Percentiles rank a stretch among this genome's conserved stretches.
phyloP scores from a whole-genome alignment of 352 stramenopile genomes.

The Pythium graminicola region DNA sequence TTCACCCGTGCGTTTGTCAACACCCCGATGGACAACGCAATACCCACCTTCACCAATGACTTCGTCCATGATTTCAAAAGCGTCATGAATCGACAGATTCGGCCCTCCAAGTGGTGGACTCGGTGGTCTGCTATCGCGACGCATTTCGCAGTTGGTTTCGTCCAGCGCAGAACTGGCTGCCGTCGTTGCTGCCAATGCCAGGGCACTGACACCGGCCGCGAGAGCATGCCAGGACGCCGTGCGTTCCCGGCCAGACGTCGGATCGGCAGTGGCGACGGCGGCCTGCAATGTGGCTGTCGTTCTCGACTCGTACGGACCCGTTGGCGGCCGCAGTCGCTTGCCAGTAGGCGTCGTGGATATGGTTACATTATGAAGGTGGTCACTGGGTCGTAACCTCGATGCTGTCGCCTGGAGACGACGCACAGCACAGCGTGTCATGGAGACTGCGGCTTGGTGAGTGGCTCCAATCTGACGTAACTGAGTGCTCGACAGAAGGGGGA shows the following conservation, averaged over 20 bases:
- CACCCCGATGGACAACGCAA: slow-evolving; percentile 66
- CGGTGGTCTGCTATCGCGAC: not conserved
- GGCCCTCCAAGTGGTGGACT: slow-evolving; percentile 10
- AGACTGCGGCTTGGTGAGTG: slow-evolving; percentile 4
- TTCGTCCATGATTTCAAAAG: slow-evolving; percentile 73
- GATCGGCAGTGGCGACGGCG: not conserved
- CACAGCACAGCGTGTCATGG: slow-evolving; percentile 15
- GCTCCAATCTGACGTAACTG: slow-evolving; percentile 12
- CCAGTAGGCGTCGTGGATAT: not conserved
- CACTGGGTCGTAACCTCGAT: not conserved
- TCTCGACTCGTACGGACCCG: not conserved
- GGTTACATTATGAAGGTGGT: not conserved
- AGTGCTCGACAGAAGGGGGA: slow-evolving; percentile 9
- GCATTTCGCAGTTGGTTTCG: slow-evolving; percentile 1
- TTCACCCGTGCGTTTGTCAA: slow-evolving; percentile 57
- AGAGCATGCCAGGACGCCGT: slow-evolving; percentile 13
- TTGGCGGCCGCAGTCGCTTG: slow-evolving; percentile 12
- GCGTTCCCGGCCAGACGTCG: not conserved
- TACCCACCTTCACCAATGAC: slow-evolving; percentile 78
- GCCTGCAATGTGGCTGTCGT: not conserved
- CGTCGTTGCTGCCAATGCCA: slow-evolving; percentile 3
- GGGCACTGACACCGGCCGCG: slow-evolving; percentile 8
- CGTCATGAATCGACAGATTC: slow-evolving; percentile 42
- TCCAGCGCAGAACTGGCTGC: not conserved
- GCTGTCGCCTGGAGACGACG: slow-evolving; percentile 4